A percentile compares a stretch with the other conserved stretches of the same genome.
Evolutionary conservation across 2,329 filamentous ascomycete species (phyloP).

Genomic region (Paramyrothecium roridum): DNA sequence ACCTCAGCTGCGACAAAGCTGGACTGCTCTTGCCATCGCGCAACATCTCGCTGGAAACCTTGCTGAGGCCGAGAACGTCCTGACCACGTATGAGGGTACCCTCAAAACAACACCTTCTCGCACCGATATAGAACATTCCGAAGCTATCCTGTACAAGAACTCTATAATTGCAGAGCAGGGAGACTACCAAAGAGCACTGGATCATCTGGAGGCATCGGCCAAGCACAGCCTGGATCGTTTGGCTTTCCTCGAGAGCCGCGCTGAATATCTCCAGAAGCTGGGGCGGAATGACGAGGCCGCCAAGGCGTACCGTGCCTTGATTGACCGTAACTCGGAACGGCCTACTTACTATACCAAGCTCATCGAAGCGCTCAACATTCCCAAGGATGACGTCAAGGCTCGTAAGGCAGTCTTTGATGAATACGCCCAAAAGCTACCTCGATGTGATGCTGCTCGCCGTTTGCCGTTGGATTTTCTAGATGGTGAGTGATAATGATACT

Average conservation of each 20-base stretch:
- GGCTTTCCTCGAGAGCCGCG: slow-evolving; percentile 80
- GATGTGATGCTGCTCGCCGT: slow-evolving; percentile 79
- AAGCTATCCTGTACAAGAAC: slow-evolving; percentile 94
- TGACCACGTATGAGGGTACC: slow-evolving; percentile 91
- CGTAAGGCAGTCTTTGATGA: slow-evolving; percentile 71
- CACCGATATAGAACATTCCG: slow-evolving; percentile 85
- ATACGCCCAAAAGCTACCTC: slow-evolving; percentile 76
- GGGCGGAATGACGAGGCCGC: slow-evolving; percentile 76
- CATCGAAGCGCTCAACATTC: slow-evolving; percentile 63
- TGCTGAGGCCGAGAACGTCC: slow-evolving; percentile 80
- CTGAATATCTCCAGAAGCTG: slow-evolving; percentile 78
- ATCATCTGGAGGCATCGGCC: slow-evolving; percentile 76
- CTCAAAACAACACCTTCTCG: slow-evolving; percentile 76
- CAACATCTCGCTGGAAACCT: slow-evolving; percentile 88
- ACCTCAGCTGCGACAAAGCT: slow-evolving; percentile 82
- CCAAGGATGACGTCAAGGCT: slow-evolving; percentile 54
- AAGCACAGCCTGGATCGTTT: slow-evolving; percentile 81
- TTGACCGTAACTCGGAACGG: slow-evolving; percentile 87
- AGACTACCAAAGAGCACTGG: slow-evolving; percentile 76
- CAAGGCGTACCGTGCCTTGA: slow-evolving; percentile 73
- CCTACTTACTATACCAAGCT: slow-evolving; percentile 81
- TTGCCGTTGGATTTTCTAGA: slow-evolving; percentile 87
- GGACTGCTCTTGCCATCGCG: slow-evolving; percentile 95
- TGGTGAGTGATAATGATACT: slow-evolving; percentile 40
- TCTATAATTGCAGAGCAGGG: slow-evolving; percentile 87